Evolutionary conservation across 805 yeast genomes (phyloP), one percentile per base, ranked within the genome.

Genomic region (Brettanomyces sp.): DNA sequence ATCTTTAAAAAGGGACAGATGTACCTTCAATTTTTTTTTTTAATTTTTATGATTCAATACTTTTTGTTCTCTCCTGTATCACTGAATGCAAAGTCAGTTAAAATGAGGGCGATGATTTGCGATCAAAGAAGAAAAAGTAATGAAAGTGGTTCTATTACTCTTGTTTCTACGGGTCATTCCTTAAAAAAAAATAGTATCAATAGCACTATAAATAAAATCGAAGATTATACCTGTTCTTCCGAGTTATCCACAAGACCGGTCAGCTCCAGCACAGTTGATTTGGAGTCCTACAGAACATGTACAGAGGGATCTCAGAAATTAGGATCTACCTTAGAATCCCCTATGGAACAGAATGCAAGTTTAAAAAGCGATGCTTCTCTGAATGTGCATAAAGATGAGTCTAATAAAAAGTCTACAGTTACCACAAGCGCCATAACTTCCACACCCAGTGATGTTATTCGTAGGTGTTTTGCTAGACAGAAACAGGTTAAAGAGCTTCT

Each of bases 401-500:
- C 32, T 9, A 9, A 9, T 9, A 6, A 28, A 36, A 36, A 18
- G 6, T 13, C 13, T 8, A 8, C 7, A 8, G 22, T 36, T 14
- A 7, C 12, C 12, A 8, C 22, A 36, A 36, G 13, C 12, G 38
- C 12, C 7, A 18, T 9, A 39, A n/a, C 25, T 28, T 13, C 42
- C 6, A 9, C 34, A 8, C 14, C 33, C n/a, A 39, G 8, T 39
- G 42, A 24, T 13, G 12, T 11, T n/a, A 41, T 41, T 21, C 14
- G 22, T 8, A 23, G 44, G 22, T 52, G 57, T 3, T 60, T 57
- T 45, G 47, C 56, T 3, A 47, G 65, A 41, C 56, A 55, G 34
- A 60, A 61, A 41, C 64, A 58, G 45, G 52, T 63, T 25, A 59
- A 73, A 46, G 85, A 79, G 54, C 55, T 78, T 4, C 45, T 72